phyloP scores from a whole-genome alignment of 352 stramenopile species.

The Globisporangium megalacanthum region DNA sequence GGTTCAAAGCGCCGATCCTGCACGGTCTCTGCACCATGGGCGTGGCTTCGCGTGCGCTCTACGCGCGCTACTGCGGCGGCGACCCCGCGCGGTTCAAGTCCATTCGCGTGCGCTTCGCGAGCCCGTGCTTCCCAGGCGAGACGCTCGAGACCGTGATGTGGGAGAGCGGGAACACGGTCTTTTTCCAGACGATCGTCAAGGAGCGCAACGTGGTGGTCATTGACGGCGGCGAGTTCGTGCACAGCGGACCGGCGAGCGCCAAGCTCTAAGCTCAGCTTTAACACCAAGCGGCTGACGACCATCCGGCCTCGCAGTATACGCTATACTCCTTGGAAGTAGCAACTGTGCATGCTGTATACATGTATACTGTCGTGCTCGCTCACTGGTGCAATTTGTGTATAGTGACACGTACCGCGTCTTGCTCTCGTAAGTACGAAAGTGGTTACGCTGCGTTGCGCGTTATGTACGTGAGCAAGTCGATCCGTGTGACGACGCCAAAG shows the following conservation, averaged over 20 bases:
- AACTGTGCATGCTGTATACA: background rate
- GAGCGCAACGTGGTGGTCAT: slow-evolving; percentile 74
- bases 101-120: slow-evolving; percentile 86
- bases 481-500: slow-evolving; percentile 91
- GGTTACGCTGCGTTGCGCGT: slow-evolving; percentile 24
- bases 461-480: slow-evolving; percentile 96
- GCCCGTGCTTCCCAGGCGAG: slow-evolving; percentile 81
- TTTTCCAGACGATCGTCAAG: slow-evolving; percentile 72
- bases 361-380: slow-evolving; percentile 11
- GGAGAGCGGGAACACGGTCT: slow-evolving; percentile 44
- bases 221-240: slow-evolving; percentile 76
- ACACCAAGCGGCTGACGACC: background rate
- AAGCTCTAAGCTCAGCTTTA: slow-evolving; percentile 9
- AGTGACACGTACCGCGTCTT: background rate
- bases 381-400: background rate
- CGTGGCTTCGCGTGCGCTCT: slow-evolving; percentile 70
- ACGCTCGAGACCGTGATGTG: slow-evolving; percentile 85
- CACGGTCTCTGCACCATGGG: slow-evolving; percentile 94
- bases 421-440: background rate
- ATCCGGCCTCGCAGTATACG: too few relatives aligned
- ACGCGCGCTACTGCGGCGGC: slow-evolving; percentile 71
- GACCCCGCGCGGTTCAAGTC: slow-evolving; percentile 72
- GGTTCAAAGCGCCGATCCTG: slow-evolving; percentile 87
- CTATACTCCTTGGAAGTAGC: too few relatives aligned
- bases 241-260: slow-evolving; percentile 12